Conservation (phyloP, 805 yeast genomes). For the Candida sanyiensis region DNA sequence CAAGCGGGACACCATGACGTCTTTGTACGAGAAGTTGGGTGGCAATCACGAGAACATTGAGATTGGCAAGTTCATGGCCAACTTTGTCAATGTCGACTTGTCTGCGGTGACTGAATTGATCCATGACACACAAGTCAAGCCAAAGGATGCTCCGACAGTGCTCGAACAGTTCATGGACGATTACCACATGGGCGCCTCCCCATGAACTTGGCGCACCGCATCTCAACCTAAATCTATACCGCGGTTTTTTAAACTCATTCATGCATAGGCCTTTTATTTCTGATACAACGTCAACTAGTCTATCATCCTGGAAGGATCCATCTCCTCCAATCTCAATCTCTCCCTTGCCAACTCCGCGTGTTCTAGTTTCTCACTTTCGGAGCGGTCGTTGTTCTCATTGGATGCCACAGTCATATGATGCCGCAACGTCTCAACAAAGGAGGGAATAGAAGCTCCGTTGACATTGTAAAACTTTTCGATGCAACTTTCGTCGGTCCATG, state of each 20-base stretch:
- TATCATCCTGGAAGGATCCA: not conserved
- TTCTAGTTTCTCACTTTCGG: slow-evolving; percentile 10
- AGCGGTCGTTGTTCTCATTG: slow-evolving; percentile 10
- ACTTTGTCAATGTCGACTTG: slow-evolving; percentile 43
- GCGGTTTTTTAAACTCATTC: not conserved
- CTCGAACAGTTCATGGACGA: slow-evolving; percentile 9
- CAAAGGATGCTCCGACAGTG: slow-evolving; percentile 8
- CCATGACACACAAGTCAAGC: slow-evolving; percentile 42
- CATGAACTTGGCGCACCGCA: not conserved
- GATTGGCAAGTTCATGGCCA: slow-evolving; percentile 68
- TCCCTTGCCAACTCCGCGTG: not conserved
- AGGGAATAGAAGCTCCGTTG: slow-evolving; percentile 15
- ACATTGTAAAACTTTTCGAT: slow-evolving; percentile 49
- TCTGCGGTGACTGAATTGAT: slow-evolving; percentile 43
- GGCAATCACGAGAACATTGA: slow-evolving; percentile 89
- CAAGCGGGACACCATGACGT: slow-evolving; percentile 36
- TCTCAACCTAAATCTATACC: not conserved
- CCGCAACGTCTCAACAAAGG: slow-evolving; percentile 5
- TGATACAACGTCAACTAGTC: not conserved
- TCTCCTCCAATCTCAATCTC: not conserved
- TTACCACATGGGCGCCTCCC: slow-evolving; percentile 6
- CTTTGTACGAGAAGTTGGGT: slow-evolving; percentile 42
- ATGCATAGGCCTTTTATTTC: not conserved
- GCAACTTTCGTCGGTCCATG: slow-evolving; percentile 58
- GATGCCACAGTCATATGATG: slow-evolving; percentile 1